Percentiles rank a stretch among this genome's conserved stretches.
Evolutionary conservation across 2,329 filamentous ascomycete species (phyloP).

Genomic region (Neonectria magnoliae): DNA sequence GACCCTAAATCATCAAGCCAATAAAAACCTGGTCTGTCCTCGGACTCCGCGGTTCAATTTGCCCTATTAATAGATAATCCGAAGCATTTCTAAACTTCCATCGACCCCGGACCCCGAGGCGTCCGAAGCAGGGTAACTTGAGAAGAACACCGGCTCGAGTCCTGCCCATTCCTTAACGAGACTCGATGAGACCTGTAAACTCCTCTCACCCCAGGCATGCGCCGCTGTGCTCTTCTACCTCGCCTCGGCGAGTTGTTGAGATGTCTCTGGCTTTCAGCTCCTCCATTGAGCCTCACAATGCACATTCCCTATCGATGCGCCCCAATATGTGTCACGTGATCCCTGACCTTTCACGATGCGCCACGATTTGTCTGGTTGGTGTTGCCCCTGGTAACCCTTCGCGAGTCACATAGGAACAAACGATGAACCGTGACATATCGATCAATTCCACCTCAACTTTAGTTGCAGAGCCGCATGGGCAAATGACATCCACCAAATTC

Average conservation of each 20-base stretch:
- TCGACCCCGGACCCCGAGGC: neutral
- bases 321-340: conserved; percentile 2
- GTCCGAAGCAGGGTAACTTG: neutral
- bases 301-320: neutral
- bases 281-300: neutral
- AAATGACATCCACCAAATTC: conserved; percentile 4
- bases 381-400: conserved; percentile 19
- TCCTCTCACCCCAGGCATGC: neutral
- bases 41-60: neutral
- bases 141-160: neutral
- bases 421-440: neutral
- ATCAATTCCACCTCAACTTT: neutral
- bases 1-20: neutral
- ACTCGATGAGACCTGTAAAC: neutral
- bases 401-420: neutral
- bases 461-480: neutral
- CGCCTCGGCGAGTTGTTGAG: neutral
- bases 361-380: neutral
- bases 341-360: neutral
- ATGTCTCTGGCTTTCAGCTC: neutral
- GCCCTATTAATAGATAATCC: neutral
- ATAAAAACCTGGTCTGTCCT: too few relatives aligned
- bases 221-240: neutral
- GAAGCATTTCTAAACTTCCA: neutral
- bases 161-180: neutral